A percentile compares a stretch with the other conserved stretches of the same genome.
phyloP scores from a whole-genome alignment of 768 basidiomycete genomes.

The Trametes meyenii region DNA sequence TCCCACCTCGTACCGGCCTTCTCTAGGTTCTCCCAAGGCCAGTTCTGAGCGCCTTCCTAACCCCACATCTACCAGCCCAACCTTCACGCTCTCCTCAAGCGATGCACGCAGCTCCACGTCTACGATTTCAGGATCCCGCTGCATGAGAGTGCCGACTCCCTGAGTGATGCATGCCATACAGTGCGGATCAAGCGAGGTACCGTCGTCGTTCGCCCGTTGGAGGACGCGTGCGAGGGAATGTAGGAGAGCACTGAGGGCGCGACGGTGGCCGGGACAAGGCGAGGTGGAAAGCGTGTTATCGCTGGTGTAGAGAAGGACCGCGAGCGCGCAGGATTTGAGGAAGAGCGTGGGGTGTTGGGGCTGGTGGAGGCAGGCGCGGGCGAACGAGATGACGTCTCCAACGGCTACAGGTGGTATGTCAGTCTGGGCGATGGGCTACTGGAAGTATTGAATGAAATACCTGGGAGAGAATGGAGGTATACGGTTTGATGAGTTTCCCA shows the following conservation, averaged over 20 bases:
- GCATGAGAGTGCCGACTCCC: neutral
- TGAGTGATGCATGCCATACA: neutral
- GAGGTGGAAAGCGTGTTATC: neutral
- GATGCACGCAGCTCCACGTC: neutral
- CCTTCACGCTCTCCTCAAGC: constrained; percentile 4
- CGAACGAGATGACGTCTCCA: constrained; percentile 3
- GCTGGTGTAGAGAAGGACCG: neutral
- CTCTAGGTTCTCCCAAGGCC: too few relatives aligned
- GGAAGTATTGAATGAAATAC: neutral
- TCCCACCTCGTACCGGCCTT: too few relatives aligned
- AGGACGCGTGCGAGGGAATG: constrained; percentile 13
- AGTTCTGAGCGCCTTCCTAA: neutral
- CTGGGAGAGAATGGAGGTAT: constrained; percentile 10
- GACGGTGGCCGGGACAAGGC: neutral
- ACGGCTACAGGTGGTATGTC: neutral
- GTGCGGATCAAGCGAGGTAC: neutral
- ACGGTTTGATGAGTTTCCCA: constrained; percentile 5
- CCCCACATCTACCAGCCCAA: constrained; percentile 3
- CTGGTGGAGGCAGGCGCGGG: neutral
- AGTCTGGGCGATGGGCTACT: neutral
- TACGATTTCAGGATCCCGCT: neutral
- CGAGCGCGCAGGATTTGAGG: constrained; percentile 2
- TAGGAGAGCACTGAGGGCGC: neutral
- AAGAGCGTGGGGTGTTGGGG: constrained; percentile 1
- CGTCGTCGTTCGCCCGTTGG: neutral